Evolutionary conservation across 768 basidiomycete genomes (phyloP).

Genomic region (Lactifluus subvellereus): DNA sequence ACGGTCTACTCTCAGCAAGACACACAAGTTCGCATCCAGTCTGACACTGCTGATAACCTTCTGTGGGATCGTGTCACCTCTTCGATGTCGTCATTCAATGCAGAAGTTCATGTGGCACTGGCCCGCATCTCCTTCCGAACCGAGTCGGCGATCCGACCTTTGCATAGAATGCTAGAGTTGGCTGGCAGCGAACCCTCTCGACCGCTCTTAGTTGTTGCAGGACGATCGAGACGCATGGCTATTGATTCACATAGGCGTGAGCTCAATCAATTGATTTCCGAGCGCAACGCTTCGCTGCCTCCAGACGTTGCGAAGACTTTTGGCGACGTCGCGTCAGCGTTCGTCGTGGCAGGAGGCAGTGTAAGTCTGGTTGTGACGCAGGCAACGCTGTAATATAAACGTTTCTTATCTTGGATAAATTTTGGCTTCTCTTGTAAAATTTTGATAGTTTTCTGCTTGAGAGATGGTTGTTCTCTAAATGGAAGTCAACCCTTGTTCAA

Average conservation of each 20-base stretch:
- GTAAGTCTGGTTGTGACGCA: constrained; percentile 55
- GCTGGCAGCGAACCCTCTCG: constrained; percentile 30
- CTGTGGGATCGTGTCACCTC: constrained; percentile 62
- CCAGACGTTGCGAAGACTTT: constrained; percentile 63
- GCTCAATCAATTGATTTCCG: constrained; percentile 43
- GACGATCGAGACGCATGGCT: constrained; percentile 69
- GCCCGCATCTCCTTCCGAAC: constrained; percentile 58
- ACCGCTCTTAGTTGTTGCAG: constrained; percentile 57
- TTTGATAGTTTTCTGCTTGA: background rate
- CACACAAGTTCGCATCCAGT: constrained; percentile 63
- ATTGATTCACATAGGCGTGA: constrained; percentile 56
- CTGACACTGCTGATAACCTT: constrained; percentile 78
- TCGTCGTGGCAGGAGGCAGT: constrained; percentile 49
- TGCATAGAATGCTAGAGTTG: constrained; percentile 50
- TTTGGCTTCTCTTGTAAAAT: background rate
- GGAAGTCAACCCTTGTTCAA: background rate
- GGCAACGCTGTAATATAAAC: constrained; percentile 29
- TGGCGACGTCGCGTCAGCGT: constrained; percentile 67
- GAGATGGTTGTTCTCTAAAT: background rate
- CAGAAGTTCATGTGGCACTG: constrained; percentile 40
- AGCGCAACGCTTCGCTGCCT: constrained; percentile 39
- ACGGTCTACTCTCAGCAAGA: constrained; percentile 64
- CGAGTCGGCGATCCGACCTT: constrained; percentile 44
- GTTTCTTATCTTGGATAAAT: background rate
- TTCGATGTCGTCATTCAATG: constrained; percentile 27